phyloP scores from a whole-genome alignment of 129 eudicot species.

The Tagetes erecta region DNA sequence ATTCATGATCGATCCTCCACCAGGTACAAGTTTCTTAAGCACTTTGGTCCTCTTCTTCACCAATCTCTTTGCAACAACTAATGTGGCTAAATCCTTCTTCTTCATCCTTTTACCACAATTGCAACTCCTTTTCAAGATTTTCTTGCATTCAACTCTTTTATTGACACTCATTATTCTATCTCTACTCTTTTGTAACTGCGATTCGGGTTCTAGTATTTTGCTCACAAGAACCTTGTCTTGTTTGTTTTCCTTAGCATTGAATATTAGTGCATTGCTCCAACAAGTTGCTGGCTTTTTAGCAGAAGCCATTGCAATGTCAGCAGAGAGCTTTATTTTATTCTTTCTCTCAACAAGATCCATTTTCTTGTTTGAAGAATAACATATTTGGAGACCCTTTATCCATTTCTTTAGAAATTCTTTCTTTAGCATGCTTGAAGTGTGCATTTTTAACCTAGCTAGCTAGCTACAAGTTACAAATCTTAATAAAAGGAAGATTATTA shows the following conservation, averaged over 20 bases:
- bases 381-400: constrained; percentile 63
- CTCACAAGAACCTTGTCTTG: constrained; percentile 30
- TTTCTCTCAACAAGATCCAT: constrained; percentile 57
- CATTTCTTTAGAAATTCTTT: constrained; percentile 64
- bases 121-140: constrained; percentile 47
- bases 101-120: constrained; percentile 23
- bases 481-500: neutral
- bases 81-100: constrained; percentile 29
- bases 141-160: constrained; percentile 44
- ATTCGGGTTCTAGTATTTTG: constrained; percentile 27
- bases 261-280: constrained; percentile 70
- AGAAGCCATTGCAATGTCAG: constrained; percentile 83
- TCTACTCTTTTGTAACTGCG: neutral
- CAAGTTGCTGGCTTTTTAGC: constrained; percentile 36
- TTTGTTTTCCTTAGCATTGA: constrained; percentile 35
- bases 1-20: constrained; percentile 61
- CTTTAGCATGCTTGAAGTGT: constrained; percentile 38
- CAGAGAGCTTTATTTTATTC: constrained; percentile 59
- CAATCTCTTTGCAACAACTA: constrained; percentile 50
- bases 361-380: constrained; percentile 42
- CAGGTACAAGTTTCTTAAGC: constrained; percentile 77
- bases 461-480: neutral
- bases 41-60: constrained; percentile 62
- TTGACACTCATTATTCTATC: constrained; percentile 8
- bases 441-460: constrained; percentile 31